Conservation (phyloP, 345 rosid species). For the Aethionema arabicum region DNA sequence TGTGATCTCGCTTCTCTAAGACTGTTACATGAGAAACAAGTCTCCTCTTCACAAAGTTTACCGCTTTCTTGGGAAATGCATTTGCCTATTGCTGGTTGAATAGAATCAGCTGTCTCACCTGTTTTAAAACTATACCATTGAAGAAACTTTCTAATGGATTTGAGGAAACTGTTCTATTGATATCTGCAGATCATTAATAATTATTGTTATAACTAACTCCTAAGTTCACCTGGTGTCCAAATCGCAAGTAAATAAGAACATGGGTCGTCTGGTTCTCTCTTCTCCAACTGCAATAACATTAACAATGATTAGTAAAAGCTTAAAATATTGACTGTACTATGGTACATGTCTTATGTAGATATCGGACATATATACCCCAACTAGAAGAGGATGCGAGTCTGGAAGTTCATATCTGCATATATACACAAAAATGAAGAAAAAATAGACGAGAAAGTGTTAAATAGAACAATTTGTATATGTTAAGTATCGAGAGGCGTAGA, state of each 20-base stretch:
- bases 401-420: slow-evolving; percentile 83
- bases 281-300: slow-evolving; percentile 61
- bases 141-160: neutral
- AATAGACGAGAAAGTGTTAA: slow-evolving; percentile 3
- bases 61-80: slow-evolving; percentile 57
- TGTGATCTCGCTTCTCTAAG: slow-evolving; percentile 66
- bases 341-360: slow-evolving; percentile 2
- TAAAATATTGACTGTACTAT: slow-evolving; percentile 4
- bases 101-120: slow-evolving; percentile 89
- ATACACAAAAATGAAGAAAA: slow-evolving; percentile 3
- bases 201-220: neutral
- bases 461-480: too few relatives aligned
- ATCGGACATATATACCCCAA: slow-evolving; percentile 51
- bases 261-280: slow-evolving; percentile 80
- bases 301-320: slow-evolving; percentile 23
- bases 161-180: neutral
- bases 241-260: slow-evolving; percentile 83
- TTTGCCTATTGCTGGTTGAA: slow-evolving; percentile 53
- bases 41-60: slow-evolving; percentile 51
- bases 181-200: neutral
- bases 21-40: slow-evolving; percentile 78
- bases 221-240: slow-evolving; percentile 89
- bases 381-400: slow-evolving; percentile 80
- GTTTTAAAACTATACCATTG: slow-evolving; percentile 10
- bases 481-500: slow-evolving; percentile 8